Evolutionary conservation across 176 grass and related monocot genomes (phyloP).

Genomic region (Oryza punctata): DNA sequence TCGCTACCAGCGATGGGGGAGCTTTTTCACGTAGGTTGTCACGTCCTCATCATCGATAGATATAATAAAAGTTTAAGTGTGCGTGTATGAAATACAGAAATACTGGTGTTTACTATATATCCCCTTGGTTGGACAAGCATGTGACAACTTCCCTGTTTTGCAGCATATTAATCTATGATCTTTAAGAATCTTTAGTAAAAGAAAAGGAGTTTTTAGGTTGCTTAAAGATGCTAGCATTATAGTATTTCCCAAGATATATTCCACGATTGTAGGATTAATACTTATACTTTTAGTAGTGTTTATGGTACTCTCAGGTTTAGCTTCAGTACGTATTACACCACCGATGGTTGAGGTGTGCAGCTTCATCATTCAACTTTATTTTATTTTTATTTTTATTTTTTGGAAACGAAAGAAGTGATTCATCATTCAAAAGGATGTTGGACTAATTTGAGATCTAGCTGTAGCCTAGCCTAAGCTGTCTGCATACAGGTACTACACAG

Average conservation of each 20-base stretch:
- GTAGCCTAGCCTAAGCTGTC: neutral
- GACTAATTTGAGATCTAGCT: neutral
- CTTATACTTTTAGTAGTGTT: neutral
- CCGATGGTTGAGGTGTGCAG: neutral
- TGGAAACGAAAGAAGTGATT: too few relatives aligned
- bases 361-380: neutral
- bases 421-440: conserved; percentile 17
- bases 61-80: neutral
- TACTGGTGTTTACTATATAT: neutral
- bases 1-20: neutral
- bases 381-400: too few relatives aligned
- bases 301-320: neutral
- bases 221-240: neutral
- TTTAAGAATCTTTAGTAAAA: neutral
- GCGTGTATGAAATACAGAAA: neutral
- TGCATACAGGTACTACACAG: too few relatives aligned
- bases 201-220: neutral
- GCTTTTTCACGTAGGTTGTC: neutral
- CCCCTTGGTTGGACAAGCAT: neutral
- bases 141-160: neutral
- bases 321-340: neutral
- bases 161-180: neutral
- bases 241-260: neutral
- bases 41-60: conserved; percentile 1
- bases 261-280: neutral